A percentile compares a stretch with the other conserved stretches of the same genome.
phyloP scores from a whole-genome alignment of 148 eudicot genomes.

The Mesembryanthemum crystallinum region DNA sequence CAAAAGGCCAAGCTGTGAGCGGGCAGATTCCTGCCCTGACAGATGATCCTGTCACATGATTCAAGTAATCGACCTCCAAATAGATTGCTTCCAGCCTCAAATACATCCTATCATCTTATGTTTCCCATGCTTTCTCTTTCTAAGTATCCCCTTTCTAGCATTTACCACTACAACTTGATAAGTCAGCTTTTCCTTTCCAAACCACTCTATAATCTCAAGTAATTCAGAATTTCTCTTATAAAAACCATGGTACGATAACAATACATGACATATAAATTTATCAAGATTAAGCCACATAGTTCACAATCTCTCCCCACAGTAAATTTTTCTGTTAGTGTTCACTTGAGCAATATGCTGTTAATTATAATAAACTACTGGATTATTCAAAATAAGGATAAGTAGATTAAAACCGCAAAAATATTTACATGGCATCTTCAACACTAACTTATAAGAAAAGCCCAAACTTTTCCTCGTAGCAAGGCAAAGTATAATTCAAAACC shows the following conservation, averaged over 20 bases:
- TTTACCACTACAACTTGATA: neutral
- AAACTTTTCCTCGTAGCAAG: conserved; percentile 3
- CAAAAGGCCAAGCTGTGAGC: neutral
- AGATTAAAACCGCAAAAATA: neutral
- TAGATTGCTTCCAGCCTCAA: neutral
- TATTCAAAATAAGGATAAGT: neutral
- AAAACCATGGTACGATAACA: neutral
- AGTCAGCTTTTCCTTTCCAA: neutral
- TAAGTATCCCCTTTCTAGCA: neutral
- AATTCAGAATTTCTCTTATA: too few relatives aligned
- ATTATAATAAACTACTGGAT: too few relatives aligned
- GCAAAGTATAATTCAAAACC: conserved; percentile 16
- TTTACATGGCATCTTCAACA: neutral
- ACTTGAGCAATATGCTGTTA: too few relatives aligned
- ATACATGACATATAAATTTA: too few relatives aligned
- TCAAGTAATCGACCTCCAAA: neutral
- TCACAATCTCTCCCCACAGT: too few relatives aligned
- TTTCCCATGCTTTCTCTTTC: neutral
- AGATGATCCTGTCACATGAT: conserved; percentile 27
- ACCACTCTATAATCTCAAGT: too few relatives aligned
- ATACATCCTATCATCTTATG: neutral
- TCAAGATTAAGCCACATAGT: too few relatives aligned
- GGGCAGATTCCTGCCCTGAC: conserved; percentile 9
- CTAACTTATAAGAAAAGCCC: neutral
- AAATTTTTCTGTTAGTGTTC: too few relatives aligned